Conservation (phyloP, 495 filamentous ascomycete species). For the Stereocaulon alpinum region DNA sequence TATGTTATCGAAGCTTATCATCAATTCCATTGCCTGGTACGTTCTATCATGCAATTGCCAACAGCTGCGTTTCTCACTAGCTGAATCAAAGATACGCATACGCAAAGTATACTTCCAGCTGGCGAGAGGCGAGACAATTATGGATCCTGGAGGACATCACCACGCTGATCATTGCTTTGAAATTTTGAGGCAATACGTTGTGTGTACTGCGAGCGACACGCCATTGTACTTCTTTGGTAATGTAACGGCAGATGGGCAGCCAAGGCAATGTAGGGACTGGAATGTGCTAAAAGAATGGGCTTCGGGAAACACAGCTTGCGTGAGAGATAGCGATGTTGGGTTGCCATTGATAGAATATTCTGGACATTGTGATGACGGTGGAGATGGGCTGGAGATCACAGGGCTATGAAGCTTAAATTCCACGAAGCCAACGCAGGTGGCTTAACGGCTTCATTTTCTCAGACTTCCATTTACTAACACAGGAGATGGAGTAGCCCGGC, state of each 20-base stretch:
- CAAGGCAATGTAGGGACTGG: conserved; percentile 16
- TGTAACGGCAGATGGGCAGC: conserved; percentile 14
- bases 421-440: too few relatives aligned
- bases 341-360: too few relatives aligned
- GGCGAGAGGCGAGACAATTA: neutral
- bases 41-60: neutral
- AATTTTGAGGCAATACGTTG: conserved; percentile 10
- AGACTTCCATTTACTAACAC: too few relatives aligned
- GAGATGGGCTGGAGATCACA: too few relatives aligned
- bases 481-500: too few relatives aligned
- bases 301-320: conserved; percentile 1
- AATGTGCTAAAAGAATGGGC: conserved; percentile 14
- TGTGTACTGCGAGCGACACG: conserved; percentile 15
- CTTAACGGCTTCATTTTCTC: too few relatives aligned
- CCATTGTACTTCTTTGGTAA: conserved; percentile 17
- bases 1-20: conserved; percentile 24
- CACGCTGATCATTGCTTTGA: conserved; percentile 19
- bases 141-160: neutral
- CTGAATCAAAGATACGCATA: neutral
- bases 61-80: too few relatives aligned
- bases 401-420: too few relatives aligned
- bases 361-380: too few relatives aligned
- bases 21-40: conserved; percentile 21
- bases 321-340: too few relatives aligned
- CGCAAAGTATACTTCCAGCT: conserved; percentile 11